Evolutionary conservation across 1,139 yeast species (phyloP).

Genomic region (Waltiozyma sp.): DNA sequence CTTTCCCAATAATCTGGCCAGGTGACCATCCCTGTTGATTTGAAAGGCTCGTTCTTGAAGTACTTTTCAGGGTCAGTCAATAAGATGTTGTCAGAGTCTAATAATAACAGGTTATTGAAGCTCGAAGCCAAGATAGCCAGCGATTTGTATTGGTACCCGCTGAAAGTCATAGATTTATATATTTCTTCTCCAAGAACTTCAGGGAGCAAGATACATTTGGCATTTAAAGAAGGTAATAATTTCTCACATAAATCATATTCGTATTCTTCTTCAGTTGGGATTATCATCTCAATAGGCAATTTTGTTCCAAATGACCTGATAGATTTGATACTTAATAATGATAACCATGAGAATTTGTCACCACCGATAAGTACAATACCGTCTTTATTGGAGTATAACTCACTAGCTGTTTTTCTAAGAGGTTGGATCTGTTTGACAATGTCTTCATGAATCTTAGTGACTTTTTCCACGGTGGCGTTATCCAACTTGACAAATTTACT

Average conservation of each 20-base stretch:
- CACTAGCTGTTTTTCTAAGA: not conserved
- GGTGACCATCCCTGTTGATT: conserved; percentile 26
- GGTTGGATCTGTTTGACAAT: conserved; percentile 27
- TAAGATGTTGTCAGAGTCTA: conserved; percentile 56
- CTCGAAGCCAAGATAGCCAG: conserved; percentile 44
- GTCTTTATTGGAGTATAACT: conserved; percentile 29
- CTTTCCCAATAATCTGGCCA: conserved; percentile 74
- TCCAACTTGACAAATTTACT: conserved; percentile 25
- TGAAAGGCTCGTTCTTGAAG: conserved; percentile 29
- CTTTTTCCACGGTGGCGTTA: conserved; percentile 30
- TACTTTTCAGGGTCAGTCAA: conserved; percentile 41
- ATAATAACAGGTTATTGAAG: conserved; percentile 42
- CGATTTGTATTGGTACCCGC: conserved; percentile 50
- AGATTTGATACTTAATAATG: conserved; percentile 52
- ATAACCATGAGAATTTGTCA: conserved; percentile 61
- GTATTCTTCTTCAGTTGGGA: conserved; percentile 40
- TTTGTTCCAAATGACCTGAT: conserved; percentile 45
- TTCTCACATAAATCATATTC: conserved; percentile 42
- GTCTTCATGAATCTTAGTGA: conserved; percentile 40
- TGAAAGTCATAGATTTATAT: conserved; percentile 26
- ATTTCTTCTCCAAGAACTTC: conserved; percentile 22
- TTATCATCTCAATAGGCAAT: conserved; percentile 49
- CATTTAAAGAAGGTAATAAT: conserved; percentile 39
- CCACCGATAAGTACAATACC: conserved; percentile 83
- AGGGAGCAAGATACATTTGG: conserved; percentile 41